A percentile compares a stretch with the other conserved stretches of the same genome.
phyloP scores from a whole-genome alignment of 2,329 filamentous ascomycete species.

The Hymenoscyphus scutula region DNA sequence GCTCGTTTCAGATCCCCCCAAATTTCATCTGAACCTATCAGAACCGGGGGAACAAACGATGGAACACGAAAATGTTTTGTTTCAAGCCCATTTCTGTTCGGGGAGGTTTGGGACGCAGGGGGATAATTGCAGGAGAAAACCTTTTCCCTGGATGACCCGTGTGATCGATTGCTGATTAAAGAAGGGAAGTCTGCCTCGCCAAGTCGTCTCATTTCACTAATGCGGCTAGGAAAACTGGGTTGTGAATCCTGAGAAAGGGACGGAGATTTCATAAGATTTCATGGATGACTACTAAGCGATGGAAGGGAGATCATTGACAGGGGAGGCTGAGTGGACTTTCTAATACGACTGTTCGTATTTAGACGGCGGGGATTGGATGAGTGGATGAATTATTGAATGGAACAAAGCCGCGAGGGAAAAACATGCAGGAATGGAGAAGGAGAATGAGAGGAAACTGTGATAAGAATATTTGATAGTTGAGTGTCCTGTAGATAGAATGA shows the following conservation, averaged over 20 bases:
- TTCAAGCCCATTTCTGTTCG: background rate
- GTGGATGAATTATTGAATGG: background rate
- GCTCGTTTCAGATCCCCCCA: background rate
- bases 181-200: background rate
- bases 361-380: background rate
- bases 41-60: background rate
- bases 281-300: background rate
- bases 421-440: background rate
- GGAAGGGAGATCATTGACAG: background rate
- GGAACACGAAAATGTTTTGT: background rate
- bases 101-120: background rate
- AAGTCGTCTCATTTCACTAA: background rate
- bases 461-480: background rate
- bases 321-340: background rate
- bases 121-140: background rate
- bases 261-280: no score
- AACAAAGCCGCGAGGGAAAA: background rate
- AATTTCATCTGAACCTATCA: background rate
- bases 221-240: background rate
- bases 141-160: background rate
- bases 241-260: background rate
- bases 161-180: background rate
- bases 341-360: slow-evolving; percentile 1
- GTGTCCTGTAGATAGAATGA: background rate
- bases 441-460: background rate